These are phyloP conservation scores for Phaseolus lunatus DNA, from an alignment of 306 rosid species.

Conservation along the genomic window DNA sequence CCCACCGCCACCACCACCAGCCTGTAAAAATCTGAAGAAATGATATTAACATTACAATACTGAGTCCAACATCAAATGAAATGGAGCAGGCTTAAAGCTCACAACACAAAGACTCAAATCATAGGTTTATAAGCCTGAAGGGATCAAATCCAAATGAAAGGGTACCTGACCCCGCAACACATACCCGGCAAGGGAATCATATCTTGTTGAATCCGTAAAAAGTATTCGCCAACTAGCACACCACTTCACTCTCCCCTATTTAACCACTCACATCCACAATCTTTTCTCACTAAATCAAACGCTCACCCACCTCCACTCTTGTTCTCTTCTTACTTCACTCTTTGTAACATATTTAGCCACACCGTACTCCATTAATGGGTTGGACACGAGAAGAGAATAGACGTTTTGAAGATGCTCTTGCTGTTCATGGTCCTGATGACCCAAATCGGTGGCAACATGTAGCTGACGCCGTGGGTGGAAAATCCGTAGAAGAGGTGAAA, in stretches of 20 bases:
- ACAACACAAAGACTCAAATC: not conserved
- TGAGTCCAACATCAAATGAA: constrained; percentile 13
- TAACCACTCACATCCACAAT: constrained; percentile 52
- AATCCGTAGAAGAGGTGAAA: constrained; percentile 73
- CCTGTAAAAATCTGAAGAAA: constrained; percentile 54
- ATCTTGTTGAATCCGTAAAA: constrained; percentile 43
- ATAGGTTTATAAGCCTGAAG: not conserved
- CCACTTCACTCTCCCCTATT: constrained; percentile 50
- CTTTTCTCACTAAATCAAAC: too few relatives aligned
- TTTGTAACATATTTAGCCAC: not conserved
- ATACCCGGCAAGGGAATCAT: constrained; percentile 52
- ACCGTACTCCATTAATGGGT: constrained; percentile 26
- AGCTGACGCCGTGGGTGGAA: constrained; percentile 89
- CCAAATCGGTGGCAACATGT: constrained; percentile 89
- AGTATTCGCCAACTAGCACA: constrained; percentile 63
- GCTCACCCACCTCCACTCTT: not conserved
- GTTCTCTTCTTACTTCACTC: too few relatives aligned
- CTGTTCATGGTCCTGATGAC: constrained; percentile 76
- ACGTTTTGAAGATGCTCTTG: constrained; percentile 89
- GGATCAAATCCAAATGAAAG: constrained; percentile 16
- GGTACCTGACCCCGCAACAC: constrained; percentile 5
- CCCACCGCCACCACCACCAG: constrained; percentile 51
- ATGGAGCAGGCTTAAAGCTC: constrained; percentile 5
- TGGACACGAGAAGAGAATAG: constrained; percentile 90
- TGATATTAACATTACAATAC: constrained; percentile 21